Percentiles rank a stretch among this genome's conserved stretches.
Conservation (phyloP, 306 rosid species). For the Castanea crenata region DNA sequence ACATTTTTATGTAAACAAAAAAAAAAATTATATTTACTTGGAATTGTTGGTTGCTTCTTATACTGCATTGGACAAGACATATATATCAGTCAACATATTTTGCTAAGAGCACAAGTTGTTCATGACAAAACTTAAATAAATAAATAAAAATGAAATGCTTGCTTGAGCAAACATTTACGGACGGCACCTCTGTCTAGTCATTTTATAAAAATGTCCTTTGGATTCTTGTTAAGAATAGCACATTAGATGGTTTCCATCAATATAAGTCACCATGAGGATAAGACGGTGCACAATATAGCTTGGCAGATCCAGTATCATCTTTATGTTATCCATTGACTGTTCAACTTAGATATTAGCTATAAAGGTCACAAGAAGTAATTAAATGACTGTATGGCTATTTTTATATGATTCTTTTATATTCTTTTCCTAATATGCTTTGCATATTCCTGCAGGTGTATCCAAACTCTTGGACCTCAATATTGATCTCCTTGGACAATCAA, state of each 20-base stretch:
- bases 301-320: not conserved
- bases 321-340: not conserved
- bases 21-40: too few relatives aligned
- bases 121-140: too few relatives aligned
- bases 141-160: too few relatives aligned
- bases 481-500: constrained; percentile 90
- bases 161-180: too few relatives aligned
- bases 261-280: not conserved
- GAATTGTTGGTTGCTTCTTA: too few relatives aligned
- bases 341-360: not conserved
- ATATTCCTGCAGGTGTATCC: constrained; percentile 69
- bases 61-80: too few relatives aligned
- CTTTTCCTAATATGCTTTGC: not conserved
- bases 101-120: too few relatives aligned
- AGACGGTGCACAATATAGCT: not conserved
- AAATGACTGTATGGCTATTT: not conserved
- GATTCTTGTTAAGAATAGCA: too few relatives aligned
- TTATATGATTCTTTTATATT: not conserved
- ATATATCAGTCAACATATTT: too few relatives aligned
- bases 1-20: too few relatives aligned
- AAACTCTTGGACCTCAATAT: constrained; percentile 77
- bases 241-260: not conserved
- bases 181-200: too few relatives aligned
- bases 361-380: not conserved
- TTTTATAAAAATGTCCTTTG: too few relatives aligned